Evolutionary conservation across 1,284 basidiomycete species (phyloP).

Genomic region (Stygiomarasmius scandens): DNA sequence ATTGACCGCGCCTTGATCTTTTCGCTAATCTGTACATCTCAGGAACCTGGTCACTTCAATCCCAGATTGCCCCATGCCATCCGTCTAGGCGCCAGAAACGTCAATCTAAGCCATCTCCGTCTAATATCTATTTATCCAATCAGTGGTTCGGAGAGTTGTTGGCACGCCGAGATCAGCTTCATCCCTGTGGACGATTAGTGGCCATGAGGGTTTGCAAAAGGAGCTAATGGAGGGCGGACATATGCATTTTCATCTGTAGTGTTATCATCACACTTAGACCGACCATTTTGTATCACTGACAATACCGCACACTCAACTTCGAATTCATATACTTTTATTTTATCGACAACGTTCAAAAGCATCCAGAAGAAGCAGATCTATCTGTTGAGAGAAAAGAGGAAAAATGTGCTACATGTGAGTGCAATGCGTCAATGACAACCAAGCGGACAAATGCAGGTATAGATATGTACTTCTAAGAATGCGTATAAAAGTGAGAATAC

Average conservation of each 20-base stretch:
- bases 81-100: not conserved
- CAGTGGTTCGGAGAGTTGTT: not conserved
- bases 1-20: not conserved
- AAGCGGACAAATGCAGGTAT: not conserved
- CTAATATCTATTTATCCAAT: not conserved
- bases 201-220: too few species aligned
- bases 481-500: not conserved
- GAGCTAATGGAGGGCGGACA: too few species aligned
- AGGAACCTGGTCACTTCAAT: not conserved
- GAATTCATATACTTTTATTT: too few species aligned
- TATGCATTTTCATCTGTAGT: too few species aligned
- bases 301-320: too few species aligned
- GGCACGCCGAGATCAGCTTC: too few species aligned
- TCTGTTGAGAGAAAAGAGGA: not conserved
- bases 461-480: not conserved
- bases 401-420: not conserved
- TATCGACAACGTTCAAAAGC: too few species aligned
- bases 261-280: too few species aligned
- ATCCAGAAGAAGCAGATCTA: too few species aligned
- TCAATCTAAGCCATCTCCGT: conserved; percentile 7
- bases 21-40: not conserved
- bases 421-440: not conserved
- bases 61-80: not conserved
- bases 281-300: too few species aligned
- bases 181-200: too few species aligned